Conservation (phyloP, 441 rosid genomes). For the Bruguiera hainesii region DNA sequence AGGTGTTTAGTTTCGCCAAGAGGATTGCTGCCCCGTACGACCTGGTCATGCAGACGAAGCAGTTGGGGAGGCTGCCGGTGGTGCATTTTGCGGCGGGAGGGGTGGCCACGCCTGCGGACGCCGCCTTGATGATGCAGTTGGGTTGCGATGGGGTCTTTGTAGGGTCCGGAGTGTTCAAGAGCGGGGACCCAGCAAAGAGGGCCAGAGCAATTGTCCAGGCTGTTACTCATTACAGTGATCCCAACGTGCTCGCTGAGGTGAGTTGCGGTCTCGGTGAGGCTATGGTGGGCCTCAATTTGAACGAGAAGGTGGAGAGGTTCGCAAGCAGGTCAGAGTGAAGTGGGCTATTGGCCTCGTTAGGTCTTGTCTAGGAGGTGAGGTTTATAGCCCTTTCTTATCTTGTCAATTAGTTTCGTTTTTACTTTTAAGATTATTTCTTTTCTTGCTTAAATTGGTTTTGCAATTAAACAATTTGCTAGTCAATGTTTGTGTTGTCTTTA, state of each 20-base stretch:
- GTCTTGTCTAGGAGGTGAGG: conserved; percentile 10
- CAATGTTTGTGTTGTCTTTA: neutral
- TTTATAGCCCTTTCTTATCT: neutral
- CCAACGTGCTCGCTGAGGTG: conserved; percentile 73
- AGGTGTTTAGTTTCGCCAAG: conserved; percentile 84
- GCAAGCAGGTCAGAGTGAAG: conserved; percentile 67
- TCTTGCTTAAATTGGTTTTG: neutral
- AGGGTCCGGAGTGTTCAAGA: conserved; percentile 90
- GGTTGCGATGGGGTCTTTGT: conserved; percentile 95
- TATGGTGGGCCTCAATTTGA: conserved; percentile 90
- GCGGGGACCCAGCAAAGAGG: conserved; percentile 86
- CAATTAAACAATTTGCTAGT: neutral
- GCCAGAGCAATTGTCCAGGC: conserved; percentile 94
- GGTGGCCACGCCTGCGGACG: conserved; percentile 95
- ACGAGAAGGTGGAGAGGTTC: conserved; percentile 86
- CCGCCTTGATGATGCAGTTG: conserved; percentile 96
- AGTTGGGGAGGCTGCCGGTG: conserved; percentile 89
- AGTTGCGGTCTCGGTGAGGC: conserved; percentile 94
- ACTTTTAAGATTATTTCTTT: conserved; percentile 1
- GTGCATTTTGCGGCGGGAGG: conserved; percentile 99
- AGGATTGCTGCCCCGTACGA: conserved; percentile 83
- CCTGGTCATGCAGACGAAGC: conserved; percentile 94
- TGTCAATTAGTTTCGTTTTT: neutral
- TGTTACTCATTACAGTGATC: conserved; percentile 88
- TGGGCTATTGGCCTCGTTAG: neutral